Conservation (phyloP, 371 early-diverging fungal species). For the Haplosporangium sp. region DNA sequence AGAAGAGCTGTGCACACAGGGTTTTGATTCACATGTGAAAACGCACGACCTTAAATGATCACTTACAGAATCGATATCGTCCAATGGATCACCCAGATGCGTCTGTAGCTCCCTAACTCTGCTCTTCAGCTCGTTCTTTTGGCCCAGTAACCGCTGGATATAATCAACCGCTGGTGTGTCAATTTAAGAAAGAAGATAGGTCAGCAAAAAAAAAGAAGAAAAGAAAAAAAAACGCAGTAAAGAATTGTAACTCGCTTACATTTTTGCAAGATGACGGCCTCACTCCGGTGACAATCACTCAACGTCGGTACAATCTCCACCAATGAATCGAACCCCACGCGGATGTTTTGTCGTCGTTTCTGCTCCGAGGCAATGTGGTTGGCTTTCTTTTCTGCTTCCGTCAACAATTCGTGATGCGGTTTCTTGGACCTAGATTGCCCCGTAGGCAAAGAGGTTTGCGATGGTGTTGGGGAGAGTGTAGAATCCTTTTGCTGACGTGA, state of each 20-base stretch:
- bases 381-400: constrained; percentile 87
- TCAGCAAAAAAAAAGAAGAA: constrained; percentile 3
- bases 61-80: constrained; percentile 31
- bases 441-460: constrained; percentile 29
- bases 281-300: constrained; percentile 69
- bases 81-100: constrained; percentile 33
- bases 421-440: constrained; percentile 21
- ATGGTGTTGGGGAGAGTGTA: constrained; percentile 16
- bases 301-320: constrained; percentile 84
- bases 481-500: constrained; percentile 25
- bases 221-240: background rate
- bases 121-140: constrained; percentile 31
- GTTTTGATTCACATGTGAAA: constrained; percentile 29
- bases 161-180: constrained; percentile 25
- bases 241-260: constrained; percentile 62
- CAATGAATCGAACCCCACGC: constrained; percentile 84
- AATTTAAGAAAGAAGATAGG: background rate
- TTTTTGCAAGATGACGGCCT: constrained; percentile 69
- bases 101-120: constrained; percentile 29
- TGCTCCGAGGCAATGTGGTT: constrained; percentile 94
- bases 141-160: constrained; percentile 27
- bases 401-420: constrained; percentile 75
- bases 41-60: constrained; percentile 10
- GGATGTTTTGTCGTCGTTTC: constrained; percentile 87
- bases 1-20: constrained; percentile 5